Evolutionary conservation across 176 grass and related monocot species (phyloP).

Genomic region (Eleusine indica): DNA sequence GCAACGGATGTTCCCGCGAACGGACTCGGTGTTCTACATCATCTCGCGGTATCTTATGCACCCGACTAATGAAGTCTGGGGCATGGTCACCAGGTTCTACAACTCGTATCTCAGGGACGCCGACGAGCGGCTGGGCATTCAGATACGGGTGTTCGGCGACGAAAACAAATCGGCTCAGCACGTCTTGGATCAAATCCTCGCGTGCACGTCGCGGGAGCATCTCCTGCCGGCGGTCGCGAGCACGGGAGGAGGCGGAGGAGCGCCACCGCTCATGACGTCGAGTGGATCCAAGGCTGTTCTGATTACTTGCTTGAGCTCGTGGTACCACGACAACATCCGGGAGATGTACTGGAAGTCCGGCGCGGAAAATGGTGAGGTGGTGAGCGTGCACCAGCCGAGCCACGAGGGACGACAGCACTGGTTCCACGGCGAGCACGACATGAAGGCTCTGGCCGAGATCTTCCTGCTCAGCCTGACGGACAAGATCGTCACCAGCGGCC

Average conservation of each 20-base stretch:
- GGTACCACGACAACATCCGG: constrained; percentile 66
- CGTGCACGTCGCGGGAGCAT: constrained; percentile 40
- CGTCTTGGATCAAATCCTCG: constrained; percentile 49
- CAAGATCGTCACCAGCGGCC: constrained; percentile 50
- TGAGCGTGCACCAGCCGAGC: constrained; percentile 70
- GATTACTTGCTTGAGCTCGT: constrained; percentile 45
- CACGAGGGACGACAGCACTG: constrained; percentile 62
- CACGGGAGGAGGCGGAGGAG: neutral
- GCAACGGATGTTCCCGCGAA: constrained; percentile 47
- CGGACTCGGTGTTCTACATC: constrained; percentile 63
- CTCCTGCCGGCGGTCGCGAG: constrained; percentile 36
- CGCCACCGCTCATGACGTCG: neutral
- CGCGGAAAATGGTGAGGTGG: constrained; percentile 46
- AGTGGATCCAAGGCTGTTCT: constrained; percentile 29
- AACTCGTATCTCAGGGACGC: constrained; percentile 34
- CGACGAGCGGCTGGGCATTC: constrained; percentile 54
- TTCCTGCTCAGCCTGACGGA: constrained; percentile 58
- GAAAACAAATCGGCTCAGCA: constrained; percentile 37
- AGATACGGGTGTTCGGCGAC: constrained; percentile 58
- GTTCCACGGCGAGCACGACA: constrained; percentile 54
- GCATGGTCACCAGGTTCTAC: constrained; percentile 64
- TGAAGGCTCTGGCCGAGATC: constrained; percentile 71
- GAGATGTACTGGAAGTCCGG: constrained; percentile 57
- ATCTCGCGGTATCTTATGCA: constrained; percentile 58
- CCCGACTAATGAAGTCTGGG: constrained; percentile 63